Evolutionary conservation across 192 early-diverging fungal genomes (phyloP).

Genomic region (Funneliformis geosporum): DNA sequence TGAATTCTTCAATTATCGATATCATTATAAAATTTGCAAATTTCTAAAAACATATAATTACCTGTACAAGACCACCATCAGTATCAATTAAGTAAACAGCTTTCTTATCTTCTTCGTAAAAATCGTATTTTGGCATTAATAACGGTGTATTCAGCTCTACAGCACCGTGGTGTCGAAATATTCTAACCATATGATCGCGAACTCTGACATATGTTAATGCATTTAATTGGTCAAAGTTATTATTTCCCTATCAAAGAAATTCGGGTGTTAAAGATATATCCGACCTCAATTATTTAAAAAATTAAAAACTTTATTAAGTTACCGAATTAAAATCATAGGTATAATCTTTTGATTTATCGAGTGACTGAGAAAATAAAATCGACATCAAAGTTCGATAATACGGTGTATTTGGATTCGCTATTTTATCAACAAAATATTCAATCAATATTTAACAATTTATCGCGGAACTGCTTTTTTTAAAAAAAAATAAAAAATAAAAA

Average conservation of each 20-base stretch:
- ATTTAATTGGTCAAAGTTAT: constrained; percentile 58
- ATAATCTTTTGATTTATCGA: constrained; percentile 85
- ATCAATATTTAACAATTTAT: background rate
- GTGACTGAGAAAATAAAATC: constrained; percentile 73
- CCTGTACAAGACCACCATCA: constrained; percentile 73
- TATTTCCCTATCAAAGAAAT: constrained; percentile 31
- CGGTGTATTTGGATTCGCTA: constrained; percentile 80
- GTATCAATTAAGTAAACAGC: constrained; percentile 83
- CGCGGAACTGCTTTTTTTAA: no score
- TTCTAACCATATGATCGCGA: constrained; percentile 69
- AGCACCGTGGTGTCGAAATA: constrained; percentile 84
- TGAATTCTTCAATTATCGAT: background rate
- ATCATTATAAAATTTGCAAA: background rate
- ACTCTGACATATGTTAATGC: constrained; percentile 69
- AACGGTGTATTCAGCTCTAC: constrained; percentile 81
- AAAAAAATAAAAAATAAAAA: no score
- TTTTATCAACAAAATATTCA: background rate
- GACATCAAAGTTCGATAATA: constrained; percentile 82
- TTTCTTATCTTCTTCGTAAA: constrained; percentile 66
- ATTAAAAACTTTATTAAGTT: background rate
- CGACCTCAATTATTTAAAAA: background rate
- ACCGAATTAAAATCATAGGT: constrained; percentile 79
- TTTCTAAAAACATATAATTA: background rate
- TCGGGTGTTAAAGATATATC: background rate
- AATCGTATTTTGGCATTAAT: constrained; percentile 76